phyloP scores from a whole-genome alignment of 441 rosid genomes.

The Adansonia gregorii region DNA sequence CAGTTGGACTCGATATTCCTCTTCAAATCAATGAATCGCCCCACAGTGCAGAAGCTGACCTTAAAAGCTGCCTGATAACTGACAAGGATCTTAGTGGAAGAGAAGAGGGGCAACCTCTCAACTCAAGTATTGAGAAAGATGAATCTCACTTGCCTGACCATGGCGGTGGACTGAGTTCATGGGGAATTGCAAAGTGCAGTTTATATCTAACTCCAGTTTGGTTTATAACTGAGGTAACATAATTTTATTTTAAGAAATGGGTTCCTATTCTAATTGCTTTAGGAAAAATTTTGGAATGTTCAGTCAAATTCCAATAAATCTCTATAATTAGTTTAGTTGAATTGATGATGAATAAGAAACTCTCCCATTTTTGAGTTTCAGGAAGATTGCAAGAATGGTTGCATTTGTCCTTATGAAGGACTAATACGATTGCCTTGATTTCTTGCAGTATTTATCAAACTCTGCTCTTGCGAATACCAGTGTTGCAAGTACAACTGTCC shows the following conservation, averaged over 20 bases:
- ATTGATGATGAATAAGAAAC: background rate
- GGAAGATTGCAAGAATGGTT: background rate
- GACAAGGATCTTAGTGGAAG: constrained; percentile 45
- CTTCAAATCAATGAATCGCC: constrained; percentile 40
- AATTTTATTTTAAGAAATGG: background rate
- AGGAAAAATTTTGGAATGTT: background rate
- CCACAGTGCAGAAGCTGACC: constrained; percentile 28
- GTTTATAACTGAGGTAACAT: constrained; percentile 61
- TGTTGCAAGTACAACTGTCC: constrained; percentile 69
- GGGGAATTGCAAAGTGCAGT: constrained; percentile 52
- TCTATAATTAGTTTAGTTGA: constrained; percentile 15
- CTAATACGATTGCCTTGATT: constrained; percentile 19
- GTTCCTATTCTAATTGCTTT: background rate
- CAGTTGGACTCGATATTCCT: constrained; percentile 44
- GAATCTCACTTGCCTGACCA: constrained; percentile 30
- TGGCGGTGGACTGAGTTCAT: constrained; percentile 32
- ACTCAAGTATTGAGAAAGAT: constrained; percentile 34
- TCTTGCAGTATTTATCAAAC: constrained; percentile 60
- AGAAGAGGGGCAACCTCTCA: constrained; percentile 53
- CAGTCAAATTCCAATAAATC: background rate
- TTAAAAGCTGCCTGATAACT: constrained; percentile 31
- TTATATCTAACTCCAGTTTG: constrained; percentile 65
- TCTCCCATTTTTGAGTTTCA: background rate
- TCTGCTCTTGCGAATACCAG: constrained; percentile 69
- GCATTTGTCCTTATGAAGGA: background rate